Evolutionary conservation across 2,329 filamentous ascomycete species (phyloP), one percentile per base, ranked within the genome.

Genomic region (Catunica adiposa): DNA sequence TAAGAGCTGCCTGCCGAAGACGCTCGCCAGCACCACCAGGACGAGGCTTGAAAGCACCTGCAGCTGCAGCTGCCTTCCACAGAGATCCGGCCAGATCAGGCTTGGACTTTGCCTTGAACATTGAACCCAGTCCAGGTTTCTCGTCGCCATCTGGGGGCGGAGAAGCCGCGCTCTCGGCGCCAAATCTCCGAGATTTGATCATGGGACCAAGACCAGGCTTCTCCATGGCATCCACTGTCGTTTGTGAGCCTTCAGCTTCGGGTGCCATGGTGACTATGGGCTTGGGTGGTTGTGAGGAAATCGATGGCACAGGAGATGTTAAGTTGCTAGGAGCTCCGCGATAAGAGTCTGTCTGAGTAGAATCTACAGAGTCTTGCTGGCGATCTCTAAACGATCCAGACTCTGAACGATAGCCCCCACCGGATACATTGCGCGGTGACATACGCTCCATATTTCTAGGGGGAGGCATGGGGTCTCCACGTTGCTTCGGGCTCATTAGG

Each of bases 11-110:
- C 53, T 82, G 78, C 56, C 84, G 74, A 54, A 94, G 71, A 53
- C 85, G 83, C 59, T 94, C 88, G 53, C 82, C 89, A 22, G 88
- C 89, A 60, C 89, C 90, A 57, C 90, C 90, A 34, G 83, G 82
- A 57, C 90, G 80, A 20, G 90, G 90, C 64, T 90, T 94, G 70
- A 97, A 97, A 7, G 70, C 69, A 11, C 63, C 64, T 1, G 76
- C 76, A 38, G 67, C 76, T 9, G 82, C 83, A 0, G 87, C 88
- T 23, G 88, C 88, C 67, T 88, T 94, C 69, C 86, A 85, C 59
- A 96, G 79, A 4, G 79, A 76, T 37, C 79, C 83, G 20, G 86
- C 86, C 62, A 92, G 74, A 56, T 92, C 83, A n/a, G 74, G 76
- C 60, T 77, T 81, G 1, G 81, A 83, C 64, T 86, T 87, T 60